Conservation (phyloP, 306 rosid species). For the Cucumis melo region DNA sequence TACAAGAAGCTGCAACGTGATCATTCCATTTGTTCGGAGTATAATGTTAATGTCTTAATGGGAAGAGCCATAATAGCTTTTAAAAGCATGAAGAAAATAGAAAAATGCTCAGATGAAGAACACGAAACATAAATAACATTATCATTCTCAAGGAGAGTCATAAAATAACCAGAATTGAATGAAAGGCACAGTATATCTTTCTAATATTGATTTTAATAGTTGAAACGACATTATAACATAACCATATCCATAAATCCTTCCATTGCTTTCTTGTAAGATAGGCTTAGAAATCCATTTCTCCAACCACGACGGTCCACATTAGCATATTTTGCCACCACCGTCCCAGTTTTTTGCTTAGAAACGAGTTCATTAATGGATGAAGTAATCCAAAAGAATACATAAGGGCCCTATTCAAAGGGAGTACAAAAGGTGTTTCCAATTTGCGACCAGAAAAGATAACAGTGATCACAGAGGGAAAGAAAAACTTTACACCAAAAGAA, state of each 20-base stretch:
- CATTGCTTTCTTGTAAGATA: not conserved
- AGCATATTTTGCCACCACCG: not conserved
- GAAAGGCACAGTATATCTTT: not conserved
- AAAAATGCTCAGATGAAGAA: not conserved
- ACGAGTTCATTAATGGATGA: too few relatives aligned
- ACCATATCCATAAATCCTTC: not conserved
- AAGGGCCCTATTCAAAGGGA: too few relatives aligned
- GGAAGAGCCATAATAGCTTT: not conserved
- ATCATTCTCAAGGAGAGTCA: not conserved
- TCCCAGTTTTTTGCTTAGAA: not conserved
- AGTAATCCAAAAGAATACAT: too few relatives aligned
- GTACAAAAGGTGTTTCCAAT: too few relatives aligned
- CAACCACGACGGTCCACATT: not conserved
- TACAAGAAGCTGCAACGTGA: conserved; percentile 72
- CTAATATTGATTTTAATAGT: not conserved
- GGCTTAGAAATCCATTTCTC: too few relatives aligned
- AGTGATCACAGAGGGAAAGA: too few relatives aligned
- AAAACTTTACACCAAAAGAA: too few relatives aligned
- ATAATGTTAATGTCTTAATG: too few relatives aligned
- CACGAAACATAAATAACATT: not conserved
- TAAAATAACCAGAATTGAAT: not conserved
- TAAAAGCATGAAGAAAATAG: not conserved
- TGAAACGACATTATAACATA: not conserved
- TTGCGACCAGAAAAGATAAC: too few relatives aligned
- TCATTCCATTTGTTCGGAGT: too few relatives aligned